A percentile compares a stretch with the other conserved stretches of the same genome.
Evolutionary conservation across 2,329 filamentous ascomycete species (phyloP).

Genomic region (Pezicula radicicola): DNA sequence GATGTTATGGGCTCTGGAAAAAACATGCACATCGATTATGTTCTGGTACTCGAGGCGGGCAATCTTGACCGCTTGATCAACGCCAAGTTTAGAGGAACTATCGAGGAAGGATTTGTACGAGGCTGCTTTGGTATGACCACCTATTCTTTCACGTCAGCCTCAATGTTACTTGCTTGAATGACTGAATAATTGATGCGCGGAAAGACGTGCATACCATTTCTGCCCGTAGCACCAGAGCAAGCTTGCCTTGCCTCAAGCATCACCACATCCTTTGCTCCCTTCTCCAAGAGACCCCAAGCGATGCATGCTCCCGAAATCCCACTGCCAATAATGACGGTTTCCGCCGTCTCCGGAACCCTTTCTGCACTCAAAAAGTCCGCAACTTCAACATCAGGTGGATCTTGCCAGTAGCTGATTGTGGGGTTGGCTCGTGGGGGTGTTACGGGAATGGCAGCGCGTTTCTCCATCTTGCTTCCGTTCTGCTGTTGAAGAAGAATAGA

Average conservation of each 20-base stretch:
- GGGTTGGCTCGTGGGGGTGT: conserved; percentile 28
- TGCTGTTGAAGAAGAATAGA: not conserved
- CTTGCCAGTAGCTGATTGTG: conserved; percentile 32
- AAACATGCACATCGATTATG: conserved; percentile 51
- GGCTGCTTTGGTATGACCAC: conserved; percentile 31
- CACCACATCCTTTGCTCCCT: conserved; percentile 18
- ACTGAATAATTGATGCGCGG: not conserved
- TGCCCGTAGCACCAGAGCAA: conserved; percentile 32
- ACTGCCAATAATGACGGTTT: conserved; percentile 19
- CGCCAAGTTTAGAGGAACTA: conserved; percentile 12
- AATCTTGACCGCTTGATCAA: conserved; percentile 12
- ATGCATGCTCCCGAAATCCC: conserved; percentile 19
- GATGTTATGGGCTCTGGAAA: conserved; percentile 46
- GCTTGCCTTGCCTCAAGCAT: conserved; percentile 33
- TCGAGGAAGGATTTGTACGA: conserved; percentile 25
- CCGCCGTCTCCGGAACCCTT: conserved; percentile 9
- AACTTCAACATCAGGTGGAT: conserved; percentile 25
- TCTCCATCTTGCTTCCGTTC: conserved; percentile 13
- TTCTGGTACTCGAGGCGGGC: conserved; percentile 49
- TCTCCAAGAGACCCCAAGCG: conserved; percentile 21
- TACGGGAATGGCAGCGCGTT: conserved; percentile 15
- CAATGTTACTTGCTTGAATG: not conserved
- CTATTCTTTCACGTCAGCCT: conserved; percentile 2
- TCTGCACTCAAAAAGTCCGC: conserved; percentile 25
- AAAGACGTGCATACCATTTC: conserved; percentile 26